These are phyloP conservation scores for Clitocybe nebularis DNA, from an alignment of 1,284 basidiomycete genomes.

Conservation along the genomic window DNA sequence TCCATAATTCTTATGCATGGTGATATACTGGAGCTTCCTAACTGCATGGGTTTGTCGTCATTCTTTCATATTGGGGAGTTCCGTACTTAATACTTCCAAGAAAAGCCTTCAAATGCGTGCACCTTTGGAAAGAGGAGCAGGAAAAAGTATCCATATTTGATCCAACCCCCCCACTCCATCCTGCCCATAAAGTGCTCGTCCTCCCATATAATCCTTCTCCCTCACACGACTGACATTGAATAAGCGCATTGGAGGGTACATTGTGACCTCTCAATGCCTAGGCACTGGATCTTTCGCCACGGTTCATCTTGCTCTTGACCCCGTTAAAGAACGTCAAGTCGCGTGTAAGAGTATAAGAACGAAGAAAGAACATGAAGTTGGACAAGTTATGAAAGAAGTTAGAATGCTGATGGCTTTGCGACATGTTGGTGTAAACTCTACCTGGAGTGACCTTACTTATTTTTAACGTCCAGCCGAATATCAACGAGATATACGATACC, in stretches of 20 bases:
- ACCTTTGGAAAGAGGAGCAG: slow-evolving; percentile 48
- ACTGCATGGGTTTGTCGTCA: slow-evolving; percentile 46
- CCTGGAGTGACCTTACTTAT: slow-evolving; percentile 3
- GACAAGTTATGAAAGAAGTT: slow-evolving; percentile 72
- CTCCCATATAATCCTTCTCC: slow-evolving; percentile 1
- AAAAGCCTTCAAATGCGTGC: slow-evolving; percentile 63
- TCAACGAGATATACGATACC: slow-evolving; percentile 73
- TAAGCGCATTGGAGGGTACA: slow-evolving; percentile 54
- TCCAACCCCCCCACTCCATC: slow-evolving; percentile 51
- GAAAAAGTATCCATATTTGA: slow-evolving; percentile 57
- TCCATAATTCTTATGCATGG: slow-evolving; percentile 72
- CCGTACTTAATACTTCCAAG: not conserved
- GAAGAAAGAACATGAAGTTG: slow-evolving; percentile 51
- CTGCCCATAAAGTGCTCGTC: slow-evolving; percentile 43
- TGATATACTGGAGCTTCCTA: slow-evolving; percentile 63
- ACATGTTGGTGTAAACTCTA: slow-evolving; percentile 50
- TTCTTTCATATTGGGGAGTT: slow-evolving; percentile 1
- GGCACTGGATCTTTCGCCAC: slow-evolving; percentile 80
- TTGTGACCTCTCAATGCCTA: slow-evolving; percentile 70
- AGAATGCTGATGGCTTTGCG: slow-evolving; percentile 63
- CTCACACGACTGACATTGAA: slow-evolving; percentile 1
- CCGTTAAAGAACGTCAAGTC: slow-evolving; percentile 60
- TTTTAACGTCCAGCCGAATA: slow-evolving; percentile 58
- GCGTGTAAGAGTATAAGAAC: slow-evolving; percentile 79
- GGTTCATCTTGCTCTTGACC: slow-evolving; percentile 73